Base-by-base conservation (phyloP, 768 basidiomycete genomes). In the Termitomyces sp. region DNA sequence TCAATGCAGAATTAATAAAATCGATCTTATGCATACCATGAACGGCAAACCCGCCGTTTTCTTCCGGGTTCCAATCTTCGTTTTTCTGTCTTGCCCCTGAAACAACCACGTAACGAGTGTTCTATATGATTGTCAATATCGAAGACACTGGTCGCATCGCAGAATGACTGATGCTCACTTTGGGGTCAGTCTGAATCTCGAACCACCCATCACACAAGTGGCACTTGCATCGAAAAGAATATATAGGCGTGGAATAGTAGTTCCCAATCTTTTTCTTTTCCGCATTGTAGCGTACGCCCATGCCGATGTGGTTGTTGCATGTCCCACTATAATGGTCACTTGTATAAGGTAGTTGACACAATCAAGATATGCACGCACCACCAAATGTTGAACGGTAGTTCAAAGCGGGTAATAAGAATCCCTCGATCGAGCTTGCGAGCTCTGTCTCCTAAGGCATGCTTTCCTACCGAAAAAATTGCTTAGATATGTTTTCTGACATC, bases 201-300 rank as follows among this genome's bases (percentile, higher is more conserved):
- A 98, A 98, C 95, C 95, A 96, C n/a, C 87, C 88, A 63, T 86
- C 85, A 68, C 97, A 98, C 1, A 98, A 75, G 71, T 98, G 95
- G 68, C 96, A 99, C 81, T 99, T 99, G 75, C 97, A 98, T 48
- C 95, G 83, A 72, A 99, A 99, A 6, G 88, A 91, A 69, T 78
- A 98, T 56, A 99, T 98, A 11, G 95, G 91, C 0, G 95, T 98
- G 6, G 93, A 92, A 69, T 89, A 94, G 73, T 99, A 99, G 58
- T 83, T 86, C 15, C 97, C 97, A 36, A 98, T 83, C 73, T 96
- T 98, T 78, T 90, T 90, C 84, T 99, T 99, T 73, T 98, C 95
- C 0, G 97, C 97, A 65, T 99, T 99, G 78, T 98, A 99, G n/a
- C 97, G 91, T 2, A 99, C 97, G 24, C 97, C 97, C 85, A 97